Conservation (phyloP, 176 grass and related monocot genomes). For the Carex kokanica region DNA sequence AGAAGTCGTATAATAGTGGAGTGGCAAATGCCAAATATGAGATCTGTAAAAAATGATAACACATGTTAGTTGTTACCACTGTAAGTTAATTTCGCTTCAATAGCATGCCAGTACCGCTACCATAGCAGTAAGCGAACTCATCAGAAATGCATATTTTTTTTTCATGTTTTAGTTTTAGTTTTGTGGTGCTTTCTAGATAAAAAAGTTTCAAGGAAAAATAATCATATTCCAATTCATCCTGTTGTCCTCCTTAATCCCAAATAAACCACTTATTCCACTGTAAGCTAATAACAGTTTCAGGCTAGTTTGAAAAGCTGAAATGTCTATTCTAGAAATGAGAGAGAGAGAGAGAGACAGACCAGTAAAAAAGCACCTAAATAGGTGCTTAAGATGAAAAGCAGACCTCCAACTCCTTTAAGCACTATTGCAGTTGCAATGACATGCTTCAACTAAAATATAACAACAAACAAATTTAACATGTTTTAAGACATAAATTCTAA, state of each 20-base stretch:
- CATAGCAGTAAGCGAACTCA: neutral
- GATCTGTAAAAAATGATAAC: constrained; percentile 18
- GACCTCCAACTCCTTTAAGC: constrained; percentile 37
- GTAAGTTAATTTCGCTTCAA: neutral
- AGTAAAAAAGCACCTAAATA: constrained; percentile 33
- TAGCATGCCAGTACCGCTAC: neutral
- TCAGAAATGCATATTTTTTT: neutral
- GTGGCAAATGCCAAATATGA: constrained; percentile 31
- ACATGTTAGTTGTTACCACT: neutral
- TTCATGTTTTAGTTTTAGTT: neutral
- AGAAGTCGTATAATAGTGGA: constrained; percentile 43
- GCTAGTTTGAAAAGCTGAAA: neutral
- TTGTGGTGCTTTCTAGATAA: neutral
- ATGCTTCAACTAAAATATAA: constrained; percentile 32
- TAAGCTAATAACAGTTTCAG: neutral
- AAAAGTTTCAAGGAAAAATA: neutral
- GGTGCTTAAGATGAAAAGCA: constrained; percentile 44
- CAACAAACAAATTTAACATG: constrained; percentile 3
- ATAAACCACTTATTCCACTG: neutral
- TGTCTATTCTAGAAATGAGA: neutral
- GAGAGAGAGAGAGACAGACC: neutral
- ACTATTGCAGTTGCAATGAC: constrained; percentile 38
- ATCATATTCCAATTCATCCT: neutral
- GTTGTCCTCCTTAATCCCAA: neutral
- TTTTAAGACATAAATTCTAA: neutral